Conservation (phyloP, 192 early-diverging fungal genomes). For the Cetraspora pellucida region DNA sequence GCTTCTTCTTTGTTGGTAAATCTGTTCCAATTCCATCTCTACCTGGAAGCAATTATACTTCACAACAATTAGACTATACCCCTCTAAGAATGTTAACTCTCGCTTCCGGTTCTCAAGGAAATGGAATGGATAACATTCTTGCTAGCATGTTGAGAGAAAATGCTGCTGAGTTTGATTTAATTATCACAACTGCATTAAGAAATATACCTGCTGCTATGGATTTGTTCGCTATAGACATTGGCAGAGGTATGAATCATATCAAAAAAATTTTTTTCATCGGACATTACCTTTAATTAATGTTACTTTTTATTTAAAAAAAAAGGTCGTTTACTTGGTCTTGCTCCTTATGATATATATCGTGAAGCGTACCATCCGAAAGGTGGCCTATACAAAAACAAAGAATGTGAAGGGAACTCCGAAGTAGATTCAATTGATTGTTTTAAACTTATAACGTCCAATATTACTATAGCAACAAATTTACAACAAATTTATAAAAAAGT, state of each 20-base stretch:
- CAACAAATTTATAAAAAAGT: neutral
- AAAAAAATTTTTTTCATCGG: neutral
- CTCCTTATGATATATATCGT: conserved; percentile 1
- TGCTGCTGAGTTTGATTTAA: conserved; percentile 11
- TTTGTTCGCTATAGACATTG: conserved; percentile 6
- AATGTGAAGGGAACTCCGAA: neutral
- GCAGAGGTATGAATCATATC: neutral
- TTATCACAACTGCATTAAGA: conserved; percentile 3
- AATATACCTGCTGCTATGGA: conserved; percentile 4
- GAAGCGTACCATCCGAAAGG: neutral
- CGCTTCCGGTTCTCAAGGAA: neutral
- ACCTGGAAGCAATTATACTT: too few species aligned
- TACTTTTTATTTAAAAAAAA: neutral
- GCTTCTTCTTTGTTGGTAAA: conserved; percentile 15
- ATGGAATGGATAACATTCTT: conserved; percentile 14
- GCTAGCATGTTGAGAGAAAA: conserved; percentile 14
- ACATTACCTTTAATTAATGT: neutral
- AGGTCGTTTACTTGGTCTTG: conserved; percentile 3
- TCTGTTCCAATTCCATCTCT: neutral
- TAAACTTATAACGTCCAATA: neutral
- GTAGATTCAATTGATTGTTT: conserved; percentile 19
- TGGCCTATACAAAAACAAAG: neutral
- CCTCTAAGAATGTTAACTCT: conserved; percentile 7
- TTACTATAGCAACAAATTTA: neutral
- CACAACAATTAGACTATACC: neutral